Conservation (phyloP, 345 rosid species). For the Bruguiera sexangula region DNA sequence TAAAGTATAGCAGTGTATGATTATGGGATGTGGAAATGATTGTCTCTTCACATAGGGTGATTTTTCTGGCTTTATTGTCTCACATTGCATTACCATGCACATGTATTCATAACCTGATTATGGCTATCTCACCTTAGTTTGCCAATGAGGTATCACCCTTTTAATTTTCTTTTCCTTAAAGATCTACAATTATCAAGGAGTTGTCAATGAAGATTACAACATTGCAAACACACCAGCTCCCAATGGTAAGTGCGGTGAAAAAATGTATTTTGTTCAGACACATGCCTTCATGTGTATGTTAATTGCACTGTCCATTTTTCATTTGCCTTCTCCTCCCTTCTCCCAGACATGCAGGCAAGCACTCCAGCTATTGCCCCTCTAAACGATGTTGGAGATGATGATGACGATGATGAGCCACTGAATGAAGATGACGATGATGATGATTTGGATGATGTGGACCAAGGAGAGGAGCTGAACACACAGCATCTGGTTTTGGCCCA, state of each 20-base stretch:
- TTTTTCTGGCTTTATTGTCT: too few relatives aligned
- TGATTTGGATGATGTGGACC: slow-evolving; percentile 81
- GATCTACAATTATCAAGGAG: slow-evolving; percentile 97
- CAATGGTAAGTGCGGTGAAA: slow-evolving; percentile 44
- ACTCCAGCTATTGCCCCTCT: slow-evolving; percentile 59
- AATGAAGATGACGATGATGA: slow-evolving; percentile 92
- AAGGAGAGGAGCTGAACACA: slow-evolving; percentile 88
- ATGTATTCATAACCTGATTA: background rate
- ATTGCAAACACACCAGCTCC: slow-evolving; percentile 88
- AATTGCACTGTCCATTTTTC: background rate
- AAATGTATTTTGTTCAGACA: background rate
- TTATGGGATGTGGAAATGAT: too few relatives aligned
- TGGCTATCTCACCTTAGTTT: background rate
- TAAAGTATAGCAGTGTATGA: too few relatives aligned
- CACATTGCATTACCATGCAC: background rate
- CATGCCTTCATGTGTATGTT: background rate
- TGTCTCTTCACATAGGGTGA: too few relatives aligned
- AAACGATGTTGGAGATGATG: slow-evolving; percentile 61
- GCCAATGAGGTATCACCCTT: background rate
- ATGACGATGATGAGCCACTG: slow-evolving; percentile 75
- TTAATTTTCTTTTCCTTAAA: slow-evolving; percentile 21
- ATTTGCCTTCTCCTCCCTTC: slow-evolving; percentile 13
- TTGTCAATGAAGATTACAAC: slow-evolving; percentile 74
- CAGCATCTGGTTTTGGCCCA: slow-evolving; percentile 96
- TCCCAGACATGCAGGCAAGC: slow-evolving; percentile 65